These are phyloP conservation scores for Verticillium dahliae DNA, from an alignment of 2,329 filamentous ascomycete genomes.

Conservation along the genomic window DNA sequence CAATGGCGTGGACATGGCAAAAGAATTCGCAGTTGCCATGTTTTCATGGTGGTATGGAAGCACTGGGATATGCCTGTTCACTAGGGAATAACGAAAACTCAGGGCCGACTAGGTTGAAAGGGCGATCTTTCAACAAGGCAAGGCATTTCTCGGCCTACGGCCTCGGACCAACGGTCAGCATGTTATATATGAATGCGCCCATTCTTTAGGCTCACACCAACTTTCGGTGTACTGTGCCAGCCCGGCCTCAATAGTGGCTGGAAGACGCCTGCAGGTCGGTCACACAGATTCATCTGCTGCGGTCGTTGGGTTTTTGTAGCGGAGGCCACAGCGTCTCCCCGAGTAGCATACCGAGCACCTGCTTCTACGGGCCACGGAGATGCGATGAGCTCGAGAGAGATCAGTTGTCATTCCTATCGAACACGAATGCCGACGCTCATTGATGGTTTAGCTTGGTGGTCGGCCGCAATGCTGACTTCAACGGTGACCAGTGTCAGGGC, in stretches of 20 bases:
- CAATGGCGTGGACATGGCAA: neutral
- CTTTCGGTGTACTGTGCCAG: neutral
- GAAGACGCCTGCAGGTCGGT: neutral
- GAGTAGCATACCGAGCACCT: neutral
- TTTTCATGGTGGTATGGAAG: neutral
- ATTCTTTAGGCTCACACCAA: neutral
- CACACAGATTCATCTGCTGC: neutral
- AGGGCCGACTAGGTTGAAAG: neutral
- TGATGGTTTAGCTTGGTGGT: neutral
- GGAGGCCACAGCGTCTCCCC: neutral
- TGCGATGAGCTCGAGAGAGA: neutral
- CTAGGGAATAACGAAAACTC: neutral
- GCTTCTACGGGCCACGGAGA: neutral
- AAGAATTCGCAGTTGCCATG: neutral
- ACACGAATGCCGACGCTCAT: neutral
- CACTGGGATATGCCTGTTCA: neutral
- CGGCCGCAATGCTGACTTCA: neutral
- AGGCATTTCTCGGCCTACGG: neutral
- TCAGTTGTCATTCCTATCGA: neutral
- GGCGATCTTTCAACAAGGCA: neutral
- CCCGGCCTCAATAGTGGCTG: neutral
- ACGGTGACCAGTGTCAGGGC: no score
- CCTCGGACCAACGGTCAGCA: neutral
- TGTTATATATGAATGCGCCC: neutral
- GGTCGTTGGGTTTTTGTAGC: neutral